A percentile compares a stretch with the other conserved stretches of the same genome.
Conservation (phyloP, 2,329 filamentous ascomycete genomes). For the Aspergillus novoparasiticus region DNA sequence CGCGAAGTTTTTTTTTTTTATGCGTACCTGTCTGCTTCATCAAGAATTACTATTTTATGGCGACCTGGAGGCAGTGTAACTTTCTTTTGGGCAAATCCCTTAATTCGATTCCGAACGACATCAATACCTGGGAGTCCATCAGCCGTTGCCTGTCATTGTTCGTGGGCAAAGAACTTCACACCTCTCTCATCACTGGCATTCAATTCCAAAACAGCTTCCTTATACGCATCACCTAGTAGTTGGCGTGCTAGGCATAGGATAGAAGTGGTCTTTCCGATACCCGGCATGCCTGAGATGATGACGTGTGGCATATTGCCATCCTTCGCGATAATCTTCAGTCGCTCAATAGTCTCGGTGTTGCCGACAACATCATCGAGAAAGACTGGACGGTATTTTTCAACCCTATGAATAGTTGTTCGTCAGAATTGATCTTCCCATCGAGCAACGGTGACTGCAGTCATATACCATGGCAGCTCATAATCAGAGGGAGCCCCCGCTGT, state of each 20-base stretch:
- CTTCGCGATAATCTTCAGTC: constrained; percentile 95
- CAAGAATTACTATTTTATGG: constrained; percentile 95
- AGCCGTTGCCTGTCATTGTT: background rate
- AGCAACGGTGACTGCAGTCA: background rate
- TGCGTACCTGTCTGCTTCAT: constrained; percentile 81
- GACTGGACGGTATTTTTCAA: constrained; percentile 95
- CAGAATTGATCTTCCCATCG: constrained; percentile 9
- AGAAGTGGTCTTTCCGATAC: constrained; percentile 97
- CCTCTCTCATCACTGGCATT: constrained; percentile 96
- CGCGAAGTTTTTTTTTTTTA: background rate
- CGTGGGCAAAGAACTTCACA: constrained; percentile 28
- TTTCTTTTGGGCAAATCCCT: constrained; percentile 98
- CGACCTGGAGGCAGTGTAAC: constrained; percentile 87
- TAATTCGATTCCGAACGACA: constrained; percentile 95
- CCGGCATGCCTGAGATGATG: constrained; percentile 99
- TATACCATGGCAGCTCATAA: constrained; percentile 54
- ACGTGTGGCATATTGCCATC: constrained; percentile 99
- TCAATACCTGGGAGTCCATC: constrained; percentile 70
- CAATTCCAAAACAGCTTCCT: constrained; percentile 93
- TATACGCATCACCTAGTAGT: constrained; percentile 88
- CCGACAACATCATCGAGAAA: constrained; percentile 97
- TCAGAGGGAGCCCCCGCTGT: constrained; percentile 44
- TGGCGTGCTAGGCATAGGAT: constrained; percentile 91
- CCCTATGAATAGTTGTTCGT: constrained; percentile 60
- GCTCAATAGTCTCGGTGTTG: constrained; percentile 96